phyloP scores from a whole-genome alignment of 805 yeast genomes.

The Cyberlindnera euphorbiiphila region DNA sequence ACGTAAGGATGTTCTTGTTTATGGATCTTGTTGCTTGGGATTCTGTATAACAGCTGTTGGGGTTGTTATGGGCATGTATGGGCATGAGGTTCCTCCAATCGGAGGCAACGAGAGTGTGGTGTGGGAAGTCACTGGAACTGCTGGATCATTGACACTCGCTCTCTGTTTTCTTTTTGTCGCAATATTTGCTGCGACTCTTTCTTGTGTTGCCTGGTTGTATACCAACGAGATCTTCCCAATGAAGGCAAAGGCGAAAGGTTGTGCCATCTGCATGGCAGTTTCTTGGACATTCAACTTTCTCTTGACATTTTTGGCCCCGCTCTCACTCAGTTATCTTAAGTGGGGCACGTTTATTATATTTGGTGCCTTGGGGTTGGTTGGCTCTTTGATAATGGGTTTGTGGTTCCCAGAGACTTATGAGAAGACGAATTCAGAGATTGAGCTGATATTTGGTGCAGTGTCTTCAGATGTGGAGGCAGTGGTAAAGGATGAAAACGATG shows the following conservation, averaged over 20 bases:
- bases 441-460: slow-evolving; percentile 20
- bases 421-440: slow-evolving; percentile 14
- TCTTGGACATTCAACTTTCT: slow-evolving; percentile 41
- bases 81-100: slow-evolving; percentile 31
- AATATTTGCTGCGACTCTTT: slow-evolving; percentile 42
- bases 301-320: slow-evolving; percentile 39
- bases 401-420: slow-evolving; percentile 44
- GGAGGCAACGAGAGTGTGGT: slow-evolving; percentile 33
- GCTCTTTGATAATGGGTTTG: slow-evolving; percentile 30
- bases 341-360: slow-evolving; percentile 40
- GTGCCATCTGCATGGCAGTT: slow-evolving; percentile 41
- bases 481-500: background rate
- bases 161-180: slow-evolving; percentile 43
- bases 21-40: slow-evolving; percentile 39
- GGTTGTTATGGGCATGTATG: slow-evolving; percentile 33
- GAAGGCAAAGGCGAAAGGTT: slow-evolving; percentile 43
- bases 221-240: slow-evolving; percentile 46
- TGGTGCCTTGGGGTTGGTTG: slow-evolving; percentile 32
- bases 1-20: slow-evolving; percentile 43
- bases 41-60: slow-evolving; percentile 35
- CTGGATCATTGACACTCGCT: slow-evolving; percentile 42
- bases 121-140: slow-evolving; percentile 34
- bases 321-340: slow-evolving; percentile 32
- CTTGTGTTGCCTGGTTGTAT: slow-evolving; percentile 47
- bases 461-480: background rate